These are phyloP conservation scores for Coniochaeta prunicola DNA, from an alignment of 2,329 filamentous ascomycete genomes.

Conservation along the genomic window DNA sequence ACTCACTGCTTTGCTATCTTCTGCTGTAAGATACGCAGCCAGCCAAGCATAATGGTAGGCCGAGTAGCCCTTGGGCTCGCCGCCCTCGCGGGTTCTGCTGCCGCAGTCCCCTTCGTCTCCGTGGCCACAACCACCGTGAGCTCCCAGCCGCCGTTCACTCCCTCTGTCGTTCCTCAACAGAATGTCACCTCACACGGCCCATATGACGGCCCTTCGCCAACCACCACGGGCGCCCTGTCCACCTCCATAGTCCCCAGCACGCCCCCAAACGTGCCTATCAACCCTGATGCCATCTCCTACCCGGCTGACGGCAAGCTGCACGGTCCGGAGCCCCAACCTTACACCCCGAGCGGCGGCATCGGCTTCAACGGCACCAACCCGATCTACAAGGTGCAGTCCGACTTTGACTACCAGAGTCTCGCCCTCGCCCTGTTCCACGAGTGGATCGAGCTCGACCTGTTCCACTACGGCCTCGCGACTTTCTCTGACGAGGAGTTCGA, in stretches of 20 bases:
- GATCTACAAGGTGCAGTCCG: constrained; percentile 69
- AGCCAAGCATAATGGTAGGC: background rate
- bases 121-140: constrained; percentile 12
- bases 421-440: constrained; percentile 72
- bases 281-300: constrained; percentile 59
- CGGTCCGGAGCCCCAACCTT: constrained; percentile 62
- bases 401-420: constrained; percentile 78
- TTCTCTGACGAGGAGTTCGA: constrained; percentile 66
- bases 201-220: constrained; percentile 55
- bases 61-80: background rate
- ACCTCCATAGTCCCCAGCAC: constrained; percentile 49
- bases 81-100: background rate
- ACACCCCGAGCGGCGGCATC: constrained; percentile 63
- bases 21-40: background rate
- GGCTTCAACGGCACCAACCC: constrained; percentile 73
- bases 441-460: constrained; percentile 78
- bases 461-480: constrained; percentile 65
- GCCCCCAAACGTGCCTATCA: constrained; percentile 50
- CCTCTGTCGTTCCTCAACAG: constrained; percentile 16
- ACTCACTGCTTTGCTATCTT: background rate
- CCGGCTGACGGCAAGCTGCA: constrained; percentile 64
- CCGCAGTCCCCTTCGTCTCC: constrained; percentile 13
- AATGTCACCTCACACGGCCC: constrained; percentile 63
- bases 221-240: constrained; percentile 62
- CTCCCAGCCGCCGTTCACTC: constrained; percentile 4